Base-by-base conservation (phyloP, 176 grass and related monocot genomes). In the Bonia amplexicaulis region DNA sequence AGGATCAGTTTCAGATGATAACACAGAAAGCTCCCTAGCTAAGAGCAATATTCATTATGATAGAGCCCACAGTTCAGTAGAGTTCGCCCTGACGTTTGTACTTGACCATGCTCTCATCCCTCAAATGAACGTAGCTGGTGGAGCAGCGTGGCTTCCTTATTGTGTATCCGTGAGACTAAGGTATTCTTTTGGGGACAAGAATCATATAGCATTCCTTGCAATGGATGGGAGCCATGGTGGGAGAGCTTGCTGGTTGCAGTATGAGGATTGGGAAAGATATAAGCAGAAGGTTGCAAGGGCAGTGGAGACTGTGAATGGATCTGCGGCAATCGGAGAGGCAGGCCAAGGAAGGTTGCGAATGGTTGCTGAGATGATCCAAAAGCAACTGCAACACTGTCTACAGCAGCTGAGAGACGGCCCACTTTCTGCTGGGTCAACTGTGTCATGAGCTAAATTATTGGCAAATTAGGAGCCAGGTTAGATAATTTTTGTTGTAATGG, bases 221-320 rank as follows among this genome's bases (percentile, higher is more conserved):
- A 96, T 94, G 94, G 85, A 99, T 63, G 93, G 97, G 57, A 99
- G 97, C 82, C 97, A 99, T 79, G 93, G 97, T 29, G 93, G 97
- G 23, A 94, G 88, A 92, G 90, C 93, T 48, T 99, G 97, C 73
- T 99, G 91, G 92, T 77, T 91, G 76, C 93, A 91, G 49, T 42
- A 78, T n/a, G 96, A 99, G 31, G 93, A 99, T 37, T 99, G 97
- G 97, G 93, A 99, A 44, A 93, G 90, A 76, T 99, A 92, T 79
- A 94, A 92, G 86, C 97, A 92, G 82, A 92, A 91, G 81, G 94
- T 99, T 10, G 71, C 93, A 7, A 93, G 93, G 70, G 91, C 93
- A 16, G 93, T 93, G 41, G 97, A 99, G 61, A 84, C 83, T 87
- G 88, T 93, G 16, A 96, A 95, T 80, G 91, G 78, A 44, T 84